Percentiles rank a stretch among this genome's conserved stretches.
phyloP scores from a whole-genome alignment of 2,329 filamentous ascomycete species.

The Phyllosticta citriasiana region DNA sequence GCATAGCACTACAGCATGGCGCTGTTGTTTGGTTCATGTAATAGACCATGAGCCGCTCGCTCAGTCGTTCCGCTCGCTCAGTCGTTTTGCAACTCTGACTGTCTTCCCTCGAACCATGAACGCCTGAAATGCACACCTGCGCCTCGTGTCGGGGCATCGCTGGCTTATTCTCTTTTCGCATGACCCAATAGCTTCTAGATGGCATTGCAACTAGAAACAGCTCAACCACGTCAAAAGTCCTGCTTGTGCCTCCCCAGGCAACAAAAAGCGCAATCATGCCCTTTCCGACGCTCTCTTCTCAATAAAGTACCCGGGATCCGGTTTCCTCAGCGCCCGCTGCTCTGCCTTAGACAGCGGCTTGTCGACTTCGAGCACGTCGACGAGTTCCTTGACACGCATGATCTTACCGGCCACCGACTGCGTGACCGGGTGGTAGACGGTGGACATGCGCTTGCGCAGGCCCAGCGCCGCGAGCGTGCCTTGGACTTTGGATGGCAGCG shows the following conservation, averaged over 20 bases:
- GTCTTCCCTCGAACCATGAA: background rate
- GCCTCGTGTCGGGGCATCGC: background rate
- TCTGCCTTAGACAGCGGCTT: constrained; percentile 52
- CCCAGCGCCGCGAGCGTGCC: constrained; percentile 79
- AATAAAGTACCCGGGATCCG: constrained; percentile 71
- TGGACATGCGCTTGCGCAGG: constrained; percentile 72
- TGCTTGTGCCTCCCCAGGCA: no score
- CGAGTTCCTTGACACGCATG: constrained; percentile 87
- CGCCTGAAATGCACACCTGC: background rate
- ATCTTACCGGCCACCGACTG: constrained; percentile 80
- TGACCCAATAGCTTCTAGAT: background rate
- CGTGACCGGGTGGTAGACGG: constrained; percentile 79
- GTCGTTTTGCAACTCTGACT: background rate
- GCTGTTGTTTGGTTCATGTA: background rate
- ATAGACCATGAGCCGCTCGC: background rate
- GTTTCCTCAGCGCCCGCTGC: constrained; percentile 60
- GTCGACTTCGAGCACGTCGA: constrained; percentile 71
- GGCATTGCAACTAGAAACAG: no score
- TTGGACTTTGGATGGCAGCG: constrained; percentile 64
- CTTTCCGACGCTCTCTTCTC: constrained; percentile 41
- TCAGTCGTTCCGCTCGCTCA: background rate
- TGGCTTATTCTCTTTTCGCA: background rate
- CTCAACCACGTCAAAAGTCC: background rate
- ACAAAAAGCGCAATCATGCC: background rate
- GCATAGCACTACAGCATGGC: background rate